These are phyloP conservation scores for Cairneyella variabilis DNA, from an alignment of 495 filamentous ascomycete genomes.

Conservation along the genomic window DNA sequence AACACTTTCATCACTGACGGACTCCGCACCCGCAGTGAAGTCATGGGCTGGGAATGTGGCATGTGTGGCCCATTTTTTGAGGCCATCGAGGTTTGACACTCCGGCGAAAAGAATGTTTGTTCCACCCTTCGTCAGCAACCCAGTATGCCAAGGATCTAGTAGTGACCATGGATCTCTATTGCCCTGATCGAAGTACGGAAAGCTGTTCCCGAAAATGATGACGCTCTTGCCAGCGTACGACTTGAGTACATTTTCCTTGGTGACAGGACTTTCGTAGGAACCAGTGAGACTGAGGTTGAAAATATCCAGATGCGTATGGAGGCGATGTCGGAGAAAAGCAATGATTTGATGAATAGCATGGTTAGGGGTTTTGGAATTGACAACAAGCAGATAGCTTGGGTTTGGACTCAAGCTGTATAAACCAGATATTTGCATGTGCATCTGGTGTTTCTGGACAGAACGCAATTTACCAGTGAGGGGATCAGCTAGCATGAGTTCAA, in stretches of 20 bases:
- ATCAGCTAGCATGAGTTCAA: constrained; percentile 24
- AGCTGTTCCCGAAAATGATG: constrained; percentile 27
- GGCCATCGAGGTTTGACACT: constrained; percentile 17
- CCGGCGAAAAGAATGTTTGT: constrained; percentile 23
- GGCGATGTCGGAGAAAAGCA: constrained; percentile 14
- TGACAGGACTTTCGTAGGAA: constrained; percentile 4
- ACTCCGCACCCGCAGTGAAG: background rate
- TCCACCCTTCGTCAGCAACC: constrained; percentile 11
- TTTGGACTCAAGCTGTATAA: constrained; percentile 24
- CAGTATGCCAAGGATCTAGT: constrained; percentile 19
- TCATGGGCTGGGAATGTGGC: constrained; percentile 9
- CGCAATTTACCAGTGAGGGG: constrained; percentile 12
- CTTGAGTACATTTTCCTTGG: constrained; percentile 8
- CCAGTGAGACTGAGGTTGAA: constrained; percentile 29
- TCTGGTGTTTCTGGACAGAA: constrained; percentile 15
- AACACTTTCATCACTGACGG: constrained; percentile 7
- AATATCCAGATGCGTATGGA: constrained; percentile 20
- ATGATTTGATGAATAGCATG: constrained; percentile 22
- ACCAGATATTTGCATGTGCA: constrained; percentile 26
- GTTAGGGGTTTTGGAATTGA: constrained; percentile 24
- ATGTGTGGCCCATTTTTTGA: constrained; percentile 18
- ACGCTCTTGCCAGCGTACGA: constrained; percentile 26
- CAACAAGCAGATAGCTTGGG: constrained; percentile 22
- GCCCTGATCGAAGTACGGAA: constrained; percentile 27
- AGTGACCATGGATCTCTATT: constrained; percentile 23